These are phyloP conservation scores for Infundibulicybe gibba DNA, from an alignment of 768 basidiomycete genomes.

Conservation along the genomic window DNA sequence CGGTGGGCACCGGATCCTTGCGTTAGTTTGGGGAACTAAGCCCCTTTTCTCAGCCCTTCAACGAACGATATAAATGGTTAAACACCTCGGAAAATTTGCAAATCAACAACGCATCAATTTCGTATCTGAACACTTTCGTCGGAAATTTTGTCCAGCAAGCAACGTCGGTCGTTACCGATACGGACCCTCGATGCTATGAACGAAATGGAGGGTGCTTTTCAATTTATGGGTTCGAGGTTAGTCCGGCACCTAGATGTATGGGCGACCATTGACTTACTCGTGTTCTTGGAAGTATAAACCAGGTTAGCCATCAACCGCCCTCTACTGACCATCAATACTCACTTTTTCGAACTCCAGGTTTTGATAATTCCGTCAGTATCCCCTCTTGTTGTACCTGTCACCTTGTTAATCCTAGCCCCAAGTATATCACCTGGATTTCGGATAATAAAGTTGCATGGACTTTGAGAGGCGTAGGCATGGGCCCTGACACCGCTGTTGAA, in stretches of 20 bases:
- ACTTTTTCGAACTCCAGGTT: conserved; percentile 33
- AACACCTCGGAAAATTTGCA: conserved; percentile 59
- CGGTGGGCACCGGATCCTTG: no score
- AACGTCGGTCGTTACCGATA: conserved; percentile 69
- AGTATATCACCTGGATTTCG: conserved; percentile 88
- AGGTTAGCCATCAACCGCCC: conserved; percentile 17
- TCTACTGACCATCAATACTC: no score
- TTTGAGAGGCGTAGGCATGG: conserved; percentile 64
- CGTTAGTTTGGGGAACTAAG: no score
- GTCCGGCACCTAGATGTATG: conserved; percentile 9
- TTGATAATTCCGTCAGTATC: conserved; percentile 61
- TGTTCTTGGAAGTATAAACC: conserved; percentile 35
- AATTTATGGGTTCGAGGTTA: conserved; percentile 76
- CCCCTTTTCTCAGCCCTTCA: no score
- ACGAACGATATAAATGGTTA: conserved; percentile 66
- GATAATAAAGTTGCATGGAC: conserved; percentile 73
- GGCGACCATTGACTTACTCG: background rate
- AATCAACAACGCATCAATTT: conserved; percentile 57
- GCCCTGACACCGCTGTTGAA: conserved; percentile 51
- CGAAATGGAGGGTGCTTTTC: conserved; percentile 54
- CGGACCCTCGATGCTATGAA: conserved; percentile 72
- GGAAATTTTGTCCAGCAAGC: conserved; percentile 78
- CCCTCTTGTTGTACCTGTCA: conserved; percentile 4
- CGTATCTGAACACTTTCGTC: conserved; percentile 56
- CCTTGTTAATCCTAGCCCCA: no score